Evolutionary conservation across 1,284 basidiomycete genomes (phyloP).

Genomic region (Leccinum solheimii): DNA sequence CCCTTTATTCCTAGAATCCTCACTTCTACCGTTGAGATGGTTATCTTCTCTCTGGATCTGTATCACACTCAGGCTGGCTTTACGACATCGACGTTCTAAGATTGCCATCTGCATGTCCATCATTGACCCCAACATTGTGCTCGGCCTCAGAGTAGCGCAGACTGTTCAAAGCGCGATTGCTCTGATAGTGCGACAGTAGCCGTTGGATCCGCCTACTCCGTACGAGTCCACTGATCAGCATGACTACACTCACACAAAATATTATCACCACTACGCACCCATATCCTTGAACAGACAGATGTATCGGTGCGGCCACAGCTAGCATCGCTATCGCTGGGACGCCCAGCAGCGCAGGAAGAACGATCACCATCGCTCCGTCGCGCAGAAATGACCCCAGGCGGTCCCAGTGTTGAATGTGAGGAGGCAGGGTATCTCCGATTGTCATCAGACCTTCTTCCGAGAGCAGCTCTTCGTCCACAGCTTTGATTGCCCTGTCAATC

Average conservation of each 20-base stretch:
- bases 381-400: constrained; percentile 11
- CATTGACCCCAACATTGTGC: neutral
- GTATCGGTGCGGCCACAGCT: constrained; percentile 9
- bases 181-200: neutral
- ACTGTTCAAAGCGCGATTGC: constrained; percentile 8
- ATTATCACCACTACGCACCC: constrained; percentile 17
- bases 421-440: constrained; percentile 16
- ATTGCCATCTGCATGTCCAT: no score
- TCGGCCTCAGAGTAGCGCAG: neutral
- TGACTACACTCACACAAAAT: neutral
- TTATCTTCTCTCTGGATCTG: neutral
- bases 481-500: constrained; percentile 28
- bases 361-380: constrained; percentile 2
- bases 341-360: constrained; percentile 20
- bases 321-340: constrained; percentile 19
- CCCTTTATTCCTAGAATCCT: neutral
- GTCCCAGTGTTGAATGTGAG: constrained; percentile 25
- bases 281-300: constrained; percentile 10
- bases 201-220: constrained; percentile 9
- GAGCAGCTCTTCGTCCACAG: constrained; percentile 19
- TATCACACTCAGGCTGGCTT: neutral
- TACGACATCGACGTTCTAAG: neutral
- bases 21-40: neutral
- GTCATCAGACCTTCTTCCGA: constrained; percentile 25
- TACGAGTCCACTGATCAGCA: constrained; percentile 7